Evolutionary conservation across 208 protist species (phyloP).

Genomic region (Phytomonas francai): DNA sequence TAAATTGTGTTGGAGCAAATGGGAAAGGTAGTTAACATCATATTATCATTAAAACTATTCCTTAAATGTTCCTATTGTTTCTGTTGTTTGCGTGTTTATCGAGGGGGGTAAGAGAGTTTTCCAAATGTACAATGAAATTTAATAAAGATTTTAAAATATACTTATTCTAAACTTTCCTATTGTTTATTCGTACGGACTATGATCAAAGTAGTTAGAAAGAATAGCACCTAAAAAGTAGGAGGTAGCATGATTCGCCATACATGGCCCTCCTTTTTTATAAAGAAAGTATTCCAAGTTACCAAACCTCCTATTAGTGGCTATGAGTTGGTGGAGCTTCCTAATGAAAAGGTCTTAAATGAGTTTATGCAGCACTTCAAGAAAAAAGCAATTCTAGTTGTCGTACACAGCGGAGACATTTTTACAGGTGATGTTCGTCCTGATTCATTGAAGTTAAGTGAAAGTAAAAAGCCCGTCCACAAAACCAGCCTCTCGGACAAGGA

Average conservation of each 20-base stretch:
- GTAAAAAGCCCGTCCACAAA: neutral
- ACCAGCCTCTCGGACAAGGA: neutral
- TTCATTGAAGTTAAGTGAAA: neutral
- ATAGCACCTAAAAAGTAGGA: no score
- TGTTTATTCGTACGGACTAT: no score
- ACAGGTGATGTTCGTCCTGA: neutral
- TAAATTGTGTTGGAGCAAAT: no score
- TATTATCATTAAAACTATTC: no score
- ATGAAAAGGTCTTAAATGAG: constrained; percentile 63
- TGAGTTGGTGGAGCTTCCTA: constrained; percentile 77
- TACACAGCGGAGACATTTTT: constrained; percentile 44
- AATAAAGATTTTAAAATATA: no score
- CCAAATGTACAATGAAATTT: no score
- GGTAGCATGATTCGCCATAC: constrained; percentile 19
- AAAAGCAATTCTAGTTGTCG: constrained; percentile 48
- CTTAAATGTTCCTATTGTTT: no score
- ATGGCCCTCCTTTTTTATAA: constrained; percentile 31
- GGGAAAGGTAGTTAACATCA: no score
- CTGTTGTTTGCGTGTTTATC: no score
- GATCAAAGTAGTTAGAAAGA: no score
- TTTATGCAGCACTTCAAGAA: constrained; percentile 58
- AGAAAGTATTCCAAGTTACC: constrained; percentile 50
- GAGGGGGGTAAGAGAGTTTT: no score
- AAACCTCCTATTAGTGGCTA: constrained; percentile 71
- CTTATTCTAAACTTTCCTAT: no score